Conservation (phyloP, 805 yeast species). For the Debaryomyces hansenii region DNA sequence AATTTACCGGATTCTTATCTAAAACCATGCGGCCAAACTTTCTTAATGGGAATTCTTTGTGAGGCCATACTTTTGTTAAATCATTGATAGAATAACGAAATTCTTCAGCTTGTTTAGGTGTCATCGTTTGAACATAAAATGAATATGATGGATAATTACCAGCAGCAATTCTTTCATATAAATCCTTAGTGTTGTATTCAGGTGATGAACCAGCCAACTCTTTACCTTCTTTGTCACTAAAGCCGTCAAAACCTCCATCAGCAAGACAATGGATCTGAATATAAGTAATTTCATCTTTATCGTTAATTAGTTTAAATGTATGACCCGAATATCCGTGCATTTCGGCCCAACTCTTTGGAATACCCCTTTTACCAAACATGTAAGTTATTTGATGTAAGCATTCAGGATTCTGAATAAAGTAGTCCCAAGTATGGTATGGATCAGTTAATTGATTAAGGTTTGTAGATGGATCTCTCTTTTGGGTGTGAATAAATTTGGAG, state of each 20-base stretch:
- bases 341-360: conserved; percentile 52
- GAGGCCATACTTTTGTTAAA: conserved; percentile 61
- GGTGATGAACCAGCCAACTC: conserved; percentile 49
- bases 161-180: conserved; percentile 44
- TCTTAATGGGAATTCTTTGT: conserved; percentile 53
- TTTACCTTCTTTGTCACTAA: conserved; percentile 47
- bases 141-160: conserved; percentile 54
- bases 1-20: conserved; percentile 57
- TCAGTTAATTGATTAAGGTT: conserved; percentile 45
- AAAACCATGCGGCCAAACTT: conserved; percentile 55
- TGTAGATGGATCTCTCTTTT: conserved; percentile 68
- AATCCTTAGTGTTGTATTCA: conserved; percentile 43
- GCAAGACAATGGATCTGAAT: conserved; percentile 55
- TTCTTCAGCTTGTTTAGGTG: conserved; percentile 54
- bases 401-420: conserved; percentile 54
- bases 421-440: conserved; percentile 59
- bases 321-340: conserved; percentile 70
- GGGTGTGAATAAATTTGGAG: conserved; percentile 67
- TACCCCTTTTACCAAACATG: conserved; percentile 61
- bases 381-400: conserved; percentile 56
- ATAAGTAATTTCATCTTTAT: conserved; percentile 50
- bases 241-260: conserved; percentile 48
- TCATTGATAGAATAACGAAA: conserved; percentile 50
- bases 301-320: conserved; percentile 57
- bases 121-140: conserved; percentile 58